Percentiles rank a stretch among this genome's conserved stretches.
phyloP scores from a whole-genome alignment of 2,329 filamentous ascomycete genomes.

The Aureobasidium mangrovei region DNA sequence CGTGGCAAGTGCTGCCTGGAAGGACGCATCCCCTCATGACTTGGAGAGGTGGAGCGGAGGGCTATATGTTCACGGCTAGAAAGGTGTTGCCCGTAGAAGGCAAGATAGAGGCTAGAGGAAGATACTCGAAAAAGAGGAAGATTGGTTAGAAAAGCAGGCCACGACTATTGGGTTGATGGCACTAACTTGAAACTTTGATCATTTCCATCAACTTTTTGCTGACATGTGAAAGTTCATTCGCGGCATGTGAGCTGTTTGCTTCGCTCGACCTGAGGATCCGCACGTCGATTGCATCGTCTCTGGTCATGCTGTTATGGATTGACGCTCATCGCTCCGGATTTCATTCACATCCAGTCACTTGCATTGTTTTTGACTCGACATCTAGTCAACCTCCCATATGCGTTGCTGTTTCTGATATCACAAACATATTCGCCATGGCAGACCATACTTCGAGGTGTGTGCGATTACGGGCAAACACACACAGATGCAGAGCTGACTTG shows the following conservation, averaged over 20 bases:
- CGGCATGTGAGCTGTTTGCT: too few species aligned
- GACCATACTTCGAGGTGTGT: background rate
- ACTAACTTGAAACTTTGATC: too few species aligned
- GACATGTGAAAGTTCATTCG: too few species aligned
- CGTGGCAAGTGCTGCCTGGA: conserved; percentile 87
- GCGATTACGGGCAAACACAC: background rate
- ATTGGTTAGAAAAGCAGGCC: background rate
- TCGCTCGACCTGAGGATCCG: too few species aligned
- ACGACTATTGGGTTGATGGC: too few species aligned
- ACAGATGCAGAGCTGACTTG: too few species aligned
- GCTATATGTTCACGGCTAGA: conserved; percentile 79
- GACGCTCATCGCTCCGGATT: background rate
- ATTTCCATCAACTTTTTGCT: too few species aligned
- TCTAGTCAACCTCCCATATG: background rate
- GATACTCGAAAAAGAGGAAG: conserved; percentile 18
- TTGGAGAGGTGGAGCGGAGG: conserved; percentile 74
- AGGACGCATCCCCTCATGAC: conserved; percentile 95
- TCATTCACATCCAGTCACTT: background rate
- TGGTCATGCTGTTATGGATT: conserved; percentile 1
- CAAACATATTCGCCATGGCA: background rate
- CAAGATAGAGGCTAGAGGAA: conserved; percentile 17
- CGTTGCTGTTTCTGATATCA: background rate
- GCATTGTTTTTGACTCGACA: conserved; percentile 10
- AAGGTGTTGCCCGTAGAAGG: conserved; percentile 58
- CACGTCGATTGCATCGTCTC: background rate